Evolutionary conservation across 352 stramenopile species (phyloP).

Genomic region (Phytophthora quininea): DNA sequence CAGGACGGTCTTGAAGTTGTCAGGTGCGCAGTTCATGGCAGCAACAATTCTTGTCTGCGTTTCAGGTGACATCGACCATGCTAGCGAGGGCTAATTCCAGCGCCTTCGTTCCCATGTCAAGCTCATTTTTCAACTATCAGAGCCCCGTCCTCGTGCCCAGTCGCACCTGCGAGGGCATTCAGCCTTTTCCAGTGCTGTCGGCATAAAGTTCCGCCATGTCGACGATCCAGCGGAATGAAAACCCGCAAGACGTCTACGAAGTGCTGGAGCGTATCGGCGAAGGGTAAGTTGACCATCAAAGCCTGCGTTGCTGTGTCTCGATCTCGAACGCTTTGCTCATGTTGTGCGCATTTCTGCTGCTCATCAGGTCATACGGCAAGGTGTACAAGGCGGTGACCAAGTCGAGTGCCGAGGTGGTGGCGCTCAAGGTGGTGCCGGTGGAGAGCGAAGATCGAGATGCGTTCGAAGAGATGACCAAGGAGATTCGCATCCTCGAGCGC

Average conservation of each 20-base stretch:
- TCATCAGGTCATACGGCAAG: slow-evolving; percentile 75
- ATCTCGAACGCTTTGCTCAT: slow-evolving; percentile 17
- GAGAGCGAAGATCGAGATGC: slow-evolving; percentile 71
- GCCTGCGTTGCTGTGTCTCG: slow-evolving; percentile 1
- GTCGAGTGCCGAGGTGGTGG: slow-evolving; percentile 63
- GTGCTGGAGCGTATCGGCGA: slow-evolving; percentile 81
- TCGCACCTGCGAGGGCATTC: background rate
- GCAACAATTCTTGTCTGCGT: slow-evolving; percentile 27
- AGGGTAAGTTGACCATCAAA: slow-evolving; percentile 42
- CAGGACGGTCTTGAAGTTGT: slow-evolving; percentile 20
- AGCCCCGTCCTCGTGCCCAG: background rate
- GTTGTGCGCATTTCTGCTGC: slow-evolving; percentile 3
- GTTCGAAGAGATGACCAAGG: slow-evolving; percentile 71
- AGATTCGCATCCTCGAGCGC: slow-evolving; percentile 87
- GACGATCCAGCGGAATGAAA: slow-evolving; percentile 66
- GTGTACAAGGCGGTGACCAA: slow-evolving; percentile 84
- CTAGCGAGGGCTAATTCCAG: slow-evolving; percentile 25
- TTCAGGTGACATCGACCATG: background rate
- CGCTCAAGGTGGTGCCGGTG: slow-evolving; percentile 86
- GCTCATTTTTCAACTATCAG: slow-evolving; percentile 3
- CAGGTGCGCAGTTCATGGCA: background rate
- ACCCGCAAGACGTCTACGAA: slow-evolving; percentile 78
- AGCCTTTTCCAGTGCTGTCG: slow-evolving; percentile 19
- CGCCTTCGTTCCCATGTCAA: background rate
- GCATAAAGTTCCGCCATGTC: slow-evolving; percentile 38